Percentiles rank a stretch among this genome's conserved stretches.
phyloP scores from a whole-genome alignment of 2,329 filamentous ascomycete genomes.

The Xylariaceae sp. region DNA sequence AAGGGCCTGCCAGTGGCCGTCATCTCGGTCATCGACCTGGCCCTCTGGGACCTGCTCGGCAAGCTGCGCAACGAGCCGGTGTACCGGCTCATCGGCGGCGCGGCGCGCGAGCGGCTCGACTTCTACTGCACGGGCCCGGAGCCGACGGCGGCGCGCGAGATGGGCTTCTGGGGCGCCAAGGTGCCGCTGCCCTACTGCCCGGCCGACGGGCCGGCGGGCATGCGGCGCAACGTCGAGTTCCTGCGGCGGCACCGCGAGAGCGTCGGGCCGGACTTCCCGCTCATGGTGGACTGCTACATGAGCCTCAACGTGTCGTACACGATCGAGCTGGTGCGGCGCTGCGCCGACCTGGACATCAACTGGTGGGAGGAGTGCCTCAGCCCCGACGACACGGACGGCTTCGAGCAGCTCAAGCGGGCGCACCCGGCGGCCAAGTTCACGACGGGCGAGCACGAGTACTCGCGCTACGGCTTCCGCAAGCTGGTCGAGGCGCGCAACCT shows the following conservation, averaged over 20 bases:
- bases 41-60: constrained; percentile 84
- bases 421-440: constrained; percentile 91
- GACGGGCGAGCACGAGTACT: constrained; percentile 93
- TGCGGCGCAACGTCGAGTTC: constrained; percentile 86
- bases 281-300: constrained; percentile 98
- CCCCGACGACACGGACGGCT: constrained; percentile 88
- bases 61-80: constrained; percentile 90
- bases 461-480: constrained; percentile 89
- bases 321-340: constrained; percentile 80
- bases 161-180: constrained; percentile 89
- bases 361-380: constrained; percentile 96
- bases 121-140: constrained; percentile 95
- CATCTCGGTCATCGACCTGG: constrained; percentile 90
- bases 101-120: constrained; percentile 73
- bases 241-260: constrained; percentile 75
- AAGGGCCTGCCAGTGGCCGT: constrained; percentile 86
- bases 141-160: constrained; percentile 67
- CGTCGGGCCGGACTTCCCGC: constrained; percentile 82
- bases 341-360: constrained; percentile 78
- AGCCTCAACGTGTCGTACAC: constrained; percentile 87
- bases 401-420: constrained; percentile 80
- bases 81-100: constrained; percentile 87
- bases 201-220: constrained; percentile 72
- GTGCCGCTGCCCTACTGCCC: constrained; percentile 85
- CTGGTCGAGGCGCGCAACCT: constrained; percentile 85